Base-by-base conservation (phyloP, 1,284 basidiomycete species). In the Pseudozyma flocculosa region DNA sequence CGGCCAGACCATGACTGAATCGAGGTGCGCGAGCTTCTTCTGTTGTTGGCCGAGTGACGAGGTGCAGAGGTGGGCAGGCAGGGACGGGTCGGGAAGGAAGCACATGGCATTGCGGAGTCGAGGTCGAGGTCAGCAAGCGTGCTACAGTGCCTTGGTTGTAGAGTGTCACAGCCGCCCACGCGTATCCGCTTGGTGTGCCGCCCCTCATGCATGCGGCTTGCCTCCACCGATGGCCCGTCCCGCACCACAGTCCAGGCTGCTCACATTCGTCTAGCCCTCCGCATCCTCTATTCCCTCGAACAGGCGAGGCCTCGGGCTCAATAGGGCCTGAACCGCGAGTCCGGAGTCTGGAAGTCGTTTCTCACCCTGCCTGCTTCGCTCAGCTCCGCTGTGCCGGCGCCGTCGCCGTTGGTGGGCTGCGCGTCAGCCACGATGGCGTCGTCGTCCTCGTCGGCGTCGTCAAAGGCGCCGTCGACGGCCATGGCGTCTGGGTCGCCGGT, bases 361-460 rank as follows among this genome's bases (percentile, higher is more conserved):
- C 90, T 90, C 87, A 94, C 90, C 88, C 89, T 87, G 82, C 92
- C 92, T 67, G 87, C 86, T 80, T 88, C 87, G 75, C 85, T 88
- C 59, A 89, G 83, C 2, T n/a, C 42, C 61, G 19, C 47, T 54
- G 38, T 82, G 19, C 47, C 54, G 39, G 82, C 47, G 11, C 29
- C 49, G 8, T 55, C 48, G 10, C 42, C 39, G n/a, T 38, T 40
- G 15, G 30, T 29, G 15, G 40, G 41, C 29, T 30, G 30, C 17
- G 42, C 22, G 42, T 53, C 50, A 40, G 40, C 19, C 7, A 43
- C 43, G n/a, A 41, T 15, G 29, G 38, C 38, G 24, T 40, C 34
- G 29, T 22, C 56, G 8, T n/a, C 53, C 21, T 50, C 53, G 8
- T 55, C 48, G 2, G 82, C 75, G 61, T 87, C 84, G 58, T 86